Percentiles rank a stretch among this genome's conserved stretches.
These are phyloP conservation scores for Spergularia marina DNA, from an alignment of 148 eudicot species.

Conservation along the genomic window DNA sequence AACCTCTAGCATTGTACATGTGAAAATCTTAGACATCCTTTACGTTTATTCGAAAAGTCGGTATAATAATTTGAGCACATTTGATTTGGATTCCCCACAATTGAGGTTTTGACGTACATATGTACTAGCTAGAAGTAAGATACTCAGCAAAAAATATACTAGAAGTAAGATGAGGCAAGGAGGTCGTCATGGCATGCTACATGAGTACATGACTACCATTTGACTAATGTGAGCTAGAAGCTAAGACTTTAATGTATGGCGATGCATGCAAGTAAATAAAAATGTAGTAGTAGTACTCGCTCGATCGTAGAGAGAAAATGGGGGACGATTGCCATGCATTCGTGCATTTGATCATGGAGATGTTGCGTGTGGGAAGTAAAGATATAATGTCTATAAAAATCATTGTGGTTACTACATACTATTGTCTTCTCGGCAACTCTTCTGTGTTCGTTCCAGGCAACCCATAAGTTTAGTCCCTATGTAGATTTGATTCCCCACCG, in stretches of 20 bases:
- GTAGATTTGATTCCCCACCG: constrained; percentile 21
- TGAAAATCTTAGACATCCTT: no score
- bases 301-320: no score
- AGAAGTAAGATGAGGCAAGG: no score
- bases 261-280: constrained; percentile 14
- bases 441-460: constrained; percentile 25
- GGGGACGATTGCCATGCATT: no score
- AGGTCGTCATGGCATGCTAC: neutral
- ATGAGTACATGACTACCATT: neutral
- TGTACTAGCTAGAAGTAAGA: no score
- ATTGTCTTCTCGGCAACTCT: neutral
- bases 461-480: constrained; percentile 20
- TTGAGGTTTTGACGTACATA: no score
- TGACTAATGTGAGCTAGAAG: neutral
- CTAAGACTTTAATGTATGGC: neutral
- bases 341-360: neutral
- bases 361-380: constrained; percentile 20
- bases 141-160: no score
- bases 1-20: no score
- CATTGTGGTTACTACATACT: neutral
- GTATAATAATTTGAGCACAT: no score
- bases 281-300: neutral
- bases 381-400: neutral
- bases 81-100: no score
- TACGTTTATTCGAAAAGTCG: no score